Percentiles rank a stretch among this genome's conserved stretches.
Evolutionary conservation across 1,284 basidiomycete species (phyloP).

Genomic region (Schizopora paradoxa): DNA sequence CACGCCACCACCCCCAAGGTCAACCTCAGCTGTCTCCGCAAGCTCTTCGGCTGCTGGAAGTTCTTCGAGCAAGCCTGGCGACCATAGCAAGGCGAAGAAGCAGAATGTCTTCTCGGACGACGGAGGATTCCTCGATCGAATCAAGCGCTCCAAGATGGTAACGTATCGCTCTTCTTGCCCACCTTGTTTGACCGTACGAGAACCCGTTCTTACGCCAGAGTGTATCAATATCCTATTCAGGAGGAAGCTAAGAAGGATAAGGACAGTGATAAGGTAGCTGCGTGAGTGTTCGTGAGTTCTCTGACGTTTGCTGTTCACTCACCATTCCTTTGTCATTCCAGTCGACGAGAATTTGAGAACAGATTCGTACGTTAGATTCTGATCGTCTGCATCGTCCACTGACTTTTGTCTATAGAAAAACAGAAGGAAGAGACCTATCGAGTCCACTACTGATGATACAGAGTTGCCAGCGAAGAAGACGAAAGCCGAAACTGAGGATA

Average conservation of each 20-base stretch:
- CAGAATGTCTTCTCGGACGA: constrained; percentile 55
- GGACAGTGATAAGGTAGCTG: constrained; percentile 42
- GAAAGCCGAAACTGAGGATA: constrained; percentile 26
- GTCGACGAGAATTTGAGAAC: constrained; percentile 54
- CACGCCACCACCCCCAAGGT: too few species aligned
- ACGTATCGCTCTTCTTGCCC: neutral
- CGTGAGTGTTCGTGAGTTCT: constrained; percentile 29
- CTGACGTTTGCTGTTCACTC: constrained; percentile 9
- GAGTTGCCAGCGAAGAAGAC: constrained; percentile 36
- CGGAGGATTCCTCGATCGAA: constrained; percentile 54
- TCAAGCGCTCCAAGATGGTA: constrained; percentile 49
- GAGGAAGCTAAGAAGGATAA: constrained; percentile 56
- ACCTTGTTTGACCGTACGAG: neutral
- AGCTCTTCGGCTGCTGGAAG: too few species aligned
- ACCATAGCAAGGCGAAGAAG: constrained; percentile 43
- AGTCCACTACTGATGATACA: constrained; percentile 31
- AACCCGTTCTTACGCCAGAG: neutral
- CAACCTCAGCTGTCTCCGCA: too few species aligned
- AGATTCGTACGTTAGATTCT: constrained; percentile 48
- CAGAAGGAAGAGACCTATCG: constrained; percentile 47
- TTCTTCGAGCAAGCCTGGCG: too few species aligned
- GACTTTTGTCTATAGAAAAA: constrained; percentile 40
- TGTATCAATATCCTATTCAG: constrained; percentile 28
- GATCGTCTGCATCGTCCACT: neutral
- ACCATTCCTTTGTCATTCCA: constrained; percentile 24